Evolutionary conservation across 768 basidiomycete species (phyloP).

Genomic region (Leccinum aurantiacum): DNA sequence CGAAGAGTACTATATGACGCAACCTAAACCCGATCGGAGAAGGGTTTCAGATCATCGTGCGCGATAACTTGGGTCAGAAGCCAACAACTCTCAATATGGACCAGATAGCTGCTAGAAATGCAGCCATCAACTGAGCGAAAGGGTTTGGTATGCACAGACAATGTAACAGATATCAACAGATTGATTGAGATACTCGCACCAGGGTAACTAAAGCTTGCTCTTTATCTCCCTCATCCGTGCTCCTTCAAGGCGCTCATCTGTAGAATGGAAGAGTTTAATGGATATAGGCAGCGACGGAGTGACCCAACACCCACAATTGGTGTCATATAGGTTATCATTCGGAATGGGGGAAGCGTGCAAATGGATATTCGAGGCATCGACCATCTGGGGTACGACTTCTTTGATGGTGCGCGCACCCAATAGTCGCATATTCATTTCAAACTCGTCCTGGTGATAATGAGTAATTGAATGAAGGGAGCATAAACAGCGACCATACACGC

Average conservation of each 20-base stretch:
- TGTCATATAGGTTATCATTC: slow-evolving; percentile 69
- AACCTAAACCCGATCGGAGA: background rate
- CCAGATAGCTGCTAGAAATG: background rate
- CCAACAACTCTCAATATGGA: background rate
- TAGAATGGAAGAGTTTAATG: slow-evolving; percentile 8
- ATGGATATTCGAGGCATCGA: slow-evolving; percentile 73
- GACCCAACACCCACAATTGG: slow-evolving; percentile 65
- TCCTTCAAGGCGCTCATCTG: slow-evolving; percentile 46
- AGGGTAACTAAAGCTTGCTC: slow-evolving; percentile 37
- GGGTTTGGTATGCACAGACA: background rate
- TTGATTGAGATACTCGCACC: background rate
- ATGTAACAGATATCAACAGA: background rate
- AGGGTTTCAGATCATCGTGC: background rate
- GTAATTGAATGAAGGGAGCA: background rate
- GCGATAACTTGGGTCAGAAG: background rate
- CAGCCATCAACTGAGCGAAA: background rate
- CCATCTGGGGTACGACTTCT: slow-evolving; percentile 87
- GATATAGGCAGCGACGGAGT: background rate
- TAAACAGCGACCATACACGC: slow-evolving; percentile 43
- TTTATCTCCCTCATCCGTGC: slow-evolving; percentile 41
- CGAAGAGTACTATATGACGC: background rate
- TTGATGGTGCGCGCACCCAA: slow-evolving; percentile 79
- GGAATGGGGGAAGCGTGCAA: slow-evolving; percentile 69
- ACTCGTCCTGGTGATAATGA: slow-evolving; percentile 69
- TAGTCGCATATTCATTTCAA: slow-evolving; percentile 96